phyloP scores from a whole-genome alignment of 1,284 basidiomycete species.

The Boletus mariae region DNA sequence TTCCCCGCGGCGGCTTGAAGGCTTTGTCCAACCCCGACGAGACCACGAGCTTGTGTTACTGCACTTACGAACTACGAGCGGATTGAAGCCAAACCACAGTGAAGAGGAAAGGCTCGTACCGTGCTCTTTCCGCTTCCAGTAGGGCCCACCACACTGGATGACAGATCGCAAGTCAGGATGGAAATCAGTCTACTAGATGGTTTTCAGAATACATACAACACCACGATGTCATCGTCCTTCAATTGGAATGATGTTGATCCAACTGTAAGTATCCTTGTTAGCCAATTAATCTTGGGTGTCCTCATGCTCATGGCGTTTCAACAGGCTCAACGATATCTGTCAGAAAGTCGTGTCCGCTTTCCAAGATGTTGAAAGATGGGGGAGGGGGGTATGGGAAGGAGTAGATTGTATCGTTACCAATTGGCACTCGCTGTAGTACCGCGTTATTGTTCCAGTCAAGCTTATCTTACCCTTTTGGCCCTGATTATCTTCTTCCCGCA shows the following conservation, averaged over 20 bases:
- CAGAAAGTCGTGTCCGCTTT: too few relatives aligned
- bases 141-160: slow-evolving; percentile 20
- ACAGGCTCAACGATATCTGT: too few relatives aligned
- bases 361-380: too few relatives aligned
- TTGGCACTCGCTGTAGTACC: too few relatives aligned
- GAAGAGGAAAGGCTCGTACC: slow-evolving; percentile 9
- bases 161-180: slow-evolving; percentile 5
- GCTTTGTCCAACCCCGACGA: not conserved
- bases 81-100: not conserved
- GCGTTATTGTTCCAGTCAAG: too few relatives aligned
- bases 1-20: not conserved
- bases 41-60: not conserved
- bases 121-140: slow-evolving; percentile 17
- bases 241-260: not conserved
- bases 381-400: too few relatives aligned
- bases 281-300: too few relatives aligned
- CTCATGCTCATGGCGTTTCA: too few relatives aligned
- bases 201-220: slow-evolving; percentile 15
- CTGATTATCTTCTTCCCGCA: too few relatives aligned
- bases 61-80: slow-evolving; percentile 11
- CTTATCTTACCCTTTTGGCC: too few relatives aligned
- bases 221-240: slow-evolving; percentile 15
- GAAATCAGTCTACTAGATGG: not conserved
- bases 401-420: too few relatives aligned
- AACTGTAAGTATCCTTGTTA: too few relatives aligned